Evolutionary conservation across 1,139 yeast species (phyloP).

Genomic region (Kodamaea sp.): DNA sequence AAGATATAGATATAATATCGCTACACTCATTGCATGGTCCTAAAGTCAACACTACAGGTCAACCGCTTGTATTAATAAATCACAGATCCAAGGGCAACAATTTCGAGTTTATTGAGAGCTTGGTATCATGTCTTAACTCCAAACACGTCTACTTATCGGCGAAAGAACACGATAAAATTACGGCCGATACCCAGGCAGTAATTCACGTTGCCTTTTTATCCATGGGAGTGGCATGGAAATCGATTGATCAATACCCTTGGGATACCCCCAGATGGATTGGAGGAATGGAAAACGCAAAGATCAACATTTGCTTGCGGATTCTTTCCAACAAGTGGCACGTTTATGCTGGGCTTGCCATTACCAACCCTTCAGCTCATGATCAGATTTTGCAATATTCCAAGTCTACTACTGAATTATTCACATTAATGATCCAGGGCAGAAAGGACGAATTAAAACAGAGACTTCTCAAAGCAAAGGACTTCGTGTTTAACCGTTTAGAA

Average conservation of each 20-base stretch:
- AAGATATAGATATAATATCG: slow-evolving; percentile 78
- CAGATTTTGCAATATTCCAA: slow-evolving; percentile 89
- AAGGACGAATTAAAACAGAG: slow-evolving; percentile 59
- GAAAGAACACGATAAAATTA: slow-evolving; percentile 85
- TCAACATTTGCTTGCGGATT: slow-evolving; percentile 86
- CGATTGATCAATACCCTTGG: slow-evolving; percentile 88
- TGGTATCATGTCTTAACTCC: slow-evolving; percentile 74
- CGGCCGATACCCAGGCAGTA: slow-evolving; percentile 98
- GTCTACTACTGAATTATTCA: slow-evolving; percentile 79
- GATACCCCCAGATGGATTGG: slow-evolving; percentile 84
- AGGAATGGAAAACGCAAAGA: slow-evolving; percentile 93
- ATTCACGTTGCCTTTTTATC: slow-evolving; percentile 96
- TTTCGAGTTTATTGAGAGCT: slow-evolving; percentile 57
- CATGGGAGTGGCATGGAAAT: slow-evolving; percentile 97
- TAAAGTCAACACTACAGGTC: slow-evolving; percentile 82
- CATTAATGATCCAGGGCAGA: slow-evolving; percentile 75
- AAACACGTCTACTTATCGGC: slow-evolving; percentile 79
- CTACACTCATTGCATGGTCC: slow-evolving; percentile 97
- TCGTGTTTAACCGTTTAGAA: slow-evolving; percentile 68
- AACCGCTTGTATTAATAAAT: slow-evolving; percentile 82
- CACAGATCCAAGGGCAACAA: slow-evolving; percentile 66
- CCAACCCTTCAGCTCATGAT: slow-evolving; percentile 90
- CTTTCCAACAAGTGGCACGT: slow-evolving; percentile 97
- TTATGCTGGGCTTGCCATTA: slow-evolving; percentile 94
- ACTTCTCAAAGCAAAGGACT: slow-evolving; percentile 64